Base-by-base conservation (phyloP, 2,329 filamentous ascomycete genomes). In the Beauveria rudraprayagi region DNA sequence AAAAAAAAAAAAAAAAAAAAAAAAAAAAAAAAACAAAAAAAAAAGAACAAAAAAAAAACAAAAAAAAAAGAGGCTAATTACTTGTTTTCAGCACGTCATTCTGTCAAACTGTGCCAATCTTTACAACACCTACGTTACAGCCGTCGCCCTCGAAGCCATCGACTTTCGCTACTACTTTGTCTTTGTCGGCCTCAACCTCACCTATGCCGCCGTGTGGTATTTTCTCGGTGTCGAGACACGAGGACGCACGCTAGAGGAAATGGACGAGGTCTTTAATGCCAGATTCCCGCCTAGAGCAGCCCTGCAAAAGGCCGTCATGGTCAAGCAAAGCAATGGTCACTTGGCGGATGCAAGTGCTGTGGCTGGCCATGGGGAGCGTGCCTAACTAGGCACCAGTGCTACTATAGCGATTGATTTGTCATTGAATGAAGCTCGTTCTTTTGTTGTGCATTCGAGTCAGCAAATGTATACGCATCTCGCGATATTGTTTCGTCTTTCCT, bases 171-270 rank as follows among this genome's bases (percentile, higher is more conserved):
- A 71, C 58, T 70, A 72, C 56, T 66, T 73, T 59, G 65, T 72
- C 46, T 70, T 70, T 55, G 71, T 72, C 26, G 70, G 70, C 14
- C 64, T 72, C 11, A 71, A 70, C 50, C 37, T 71, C 22, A 58
- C 72, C 11, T 73, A 71, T 46, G 44, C 64, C 30, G 58, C 52
- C 28, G 37, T 69, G 11, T 71, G 69, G 70, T 71, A 66, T 50
- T n/a, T 69, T 7, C 61, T 71, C 43, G 70, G 69, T 28, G 69
- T 71, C 11, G 70, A 71, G 57, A 71, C 70, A 1, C 65, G 69
- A 6, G 70, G 70, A 1, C 65, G 70, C 22, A 71, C 76, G 54
- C 71, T 80, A 26, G 77, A 80, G 63, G 77, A 80, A 64, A 66
- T 80, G 63, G 73, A 78, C 40, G 71, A 70, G 3, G 78, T 80